Evolutionary conservation across 2,329 filamentous ascomycete genomes (phyloP).

Genomic region (Phyllosticta citriasiana): DNA sequence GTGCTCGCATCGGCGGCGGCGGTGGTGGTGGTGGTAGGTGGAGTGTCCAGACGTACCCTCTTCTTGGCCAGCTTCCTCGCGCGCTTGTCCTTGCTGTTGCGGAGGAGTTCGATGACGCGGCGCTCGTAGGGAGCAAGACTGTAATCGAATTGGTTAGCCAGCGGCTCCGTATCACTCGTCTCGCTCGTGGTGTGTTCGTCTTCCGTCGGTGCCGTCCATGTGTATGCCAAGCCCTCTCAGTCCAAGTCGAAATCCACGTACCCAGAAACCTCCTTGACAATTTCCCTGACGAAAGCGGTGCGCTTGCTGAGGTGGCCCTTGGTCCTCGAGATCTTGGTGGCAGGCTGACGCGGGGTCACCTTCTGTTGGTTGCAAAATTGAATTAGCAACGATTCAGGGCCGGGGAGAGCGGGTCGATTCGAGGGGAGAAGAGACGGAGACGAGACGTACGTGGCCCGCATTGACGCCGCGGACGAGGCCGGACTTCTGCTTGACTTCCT

Average conservation of each 20-base stretch:
- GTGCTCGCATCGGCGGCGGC: neutral
- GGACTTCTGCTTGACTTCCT: slow-evolving; percentile 45
- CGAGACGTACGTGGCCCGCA: slow-evolving; percentile 55
- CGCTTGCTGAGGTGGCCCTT: slow-evolving; percentile 97
- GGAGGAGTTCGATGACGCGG: slow-evolving; percentile 96
- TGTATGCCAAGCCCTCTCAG: neutral
- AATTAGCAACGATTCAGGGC: slow-evolving; percentile 17
- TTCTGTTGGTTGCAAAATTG: slow-evolving; percentile 30
- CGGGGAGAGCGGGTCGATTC: slow-evolving; percentile 10
- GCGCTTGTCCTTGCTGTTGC: slow-evolving; percentile 99
- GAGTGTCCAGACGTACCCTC: slow-evolving; percentile 56
- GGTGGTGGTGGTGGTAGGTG: neutral
- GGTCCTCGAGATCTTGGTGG: slow-evolving; percentile 51
- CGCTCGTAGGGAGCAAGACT: slow-evolving; percentile 93
- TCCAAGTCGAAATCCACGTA: slow-evolving; percentile 39
- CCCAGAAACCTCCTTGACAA: slow-evolving; percentile 98
- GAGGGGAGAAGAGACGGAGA: slow-evolving; percentile 19
- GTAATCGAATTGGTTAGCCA: slow-evolving; percentile 10
- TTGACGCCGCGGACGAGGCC: slow-evolving; percentile 52
- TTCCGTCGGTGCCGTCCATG: neutral
- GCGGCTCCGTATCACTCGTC: neutral
- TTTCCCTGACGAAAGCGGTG: slow-evolving; percentile 91
- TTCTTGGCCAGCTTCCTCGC: slow-evolving; percentile 99
- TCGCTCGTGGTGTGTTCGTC: neutral
- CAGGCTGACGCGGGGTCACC: slow-evolving; percentile 42